Conservation (phyloP, 441 rosid species). For the Corymbia calophylla region DNA sequence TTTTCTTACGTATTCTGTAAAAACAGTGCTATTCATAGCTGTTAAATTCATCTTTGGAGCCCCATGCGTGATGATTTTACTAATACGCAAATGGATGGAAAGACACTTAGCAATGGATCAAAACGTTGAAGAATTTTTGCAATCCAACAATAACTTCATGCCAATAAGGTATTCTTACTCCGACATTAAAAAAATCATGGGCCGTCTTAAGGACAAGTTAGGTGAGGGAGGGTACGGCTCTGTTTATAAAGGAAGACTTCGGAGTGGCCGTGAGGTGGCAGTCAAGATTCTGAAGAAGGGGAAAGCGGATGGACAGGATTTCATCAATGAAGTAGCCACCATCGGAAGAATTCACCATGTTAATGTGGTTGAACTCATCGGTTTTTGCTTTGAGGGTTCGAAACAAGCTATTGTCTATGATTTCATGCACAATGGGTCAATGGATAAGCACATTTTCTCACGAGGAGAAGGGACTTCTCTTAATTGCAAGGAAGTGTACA, state of each 20-base stretch:
- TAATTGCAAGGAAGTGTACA: background rate
- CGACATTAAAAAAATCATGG: background rate
- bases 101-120: background rate
- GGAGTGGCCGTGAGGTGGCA: background rate
- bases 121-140: background rate
- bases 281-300: background rate
- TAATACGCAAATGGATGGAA: background rate
- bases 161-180: background rate
- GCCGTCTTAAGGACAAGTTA: background rate
- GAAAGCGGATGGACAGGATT: background rate
- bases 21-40: background rate
- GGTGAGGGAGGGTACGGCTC: background rate
- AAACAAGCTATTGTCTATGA: background rate
- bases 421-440: background rate
- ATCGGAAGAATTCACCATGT: background rate
- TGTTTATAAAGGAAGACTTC: background rate
- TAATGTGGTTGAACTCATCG: background rate
- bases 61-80: background rate
- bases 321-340: background rate
- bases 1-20: background rate
- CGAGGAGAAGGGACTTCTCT: background rate
- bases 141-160: background rate
- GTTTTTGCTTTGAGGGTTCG: background rate
- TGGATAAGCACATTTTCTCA: background rate
- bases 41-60: background rate